Evolutionary conservation across 1,284 basidiomycete genomes (phyloP), one percentile per base, ranked within the genome.

Genomic region (Rhodotorula sp.): DNA sequence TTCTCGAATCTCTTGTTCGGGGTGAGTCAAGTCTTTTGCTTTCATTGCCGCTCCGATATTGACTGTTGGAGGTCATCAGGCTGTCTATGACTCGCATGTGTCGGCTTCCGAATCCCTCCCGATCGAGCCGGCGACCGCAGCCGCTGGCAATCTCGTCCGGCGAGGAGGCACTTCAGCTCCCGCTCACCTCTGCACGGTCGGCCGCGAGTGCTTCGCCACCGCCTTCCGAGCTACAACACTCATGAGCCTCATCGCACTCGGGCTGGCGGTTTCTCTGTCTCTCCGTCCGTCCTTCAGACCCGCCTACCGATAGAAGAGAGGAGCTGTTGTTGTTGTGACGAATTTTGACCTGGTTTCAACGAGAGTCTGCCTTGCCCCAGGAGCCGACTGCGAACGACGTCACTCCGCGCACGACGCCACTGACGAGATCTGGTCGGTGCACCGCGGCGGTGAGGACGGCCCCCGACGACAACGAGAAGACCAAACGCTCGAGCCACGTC

Each of bases 391-490:
- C 66, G 6, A 43, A 52, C 18, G 43, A 52, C 4, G 70, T 47
- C 7, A 76, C 69, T 16, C 75, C 75, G 23, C 72, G 49, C 21
- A 76, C 69, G 21, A 76, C 70, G 5, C 75, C 75, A 47, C 66
- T 62, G 50, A 76, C 74, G 45, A 71, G 54, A 12, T 66, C 75
- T 0, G 75, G 73, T 45, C 72, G 45, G 48, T 75, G 71, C 16
- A 76, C 75, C 14, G 70, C 60, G 58, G 73, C 63, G 7, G 54
- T n/a, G 48, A 68, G 28, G 55, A 60, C 69, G 45, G 69, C 70
- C 2, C 76, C 76, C 7, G 73, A 64, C 19, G 72, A 72, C 10
- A 71, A 23, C 1, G 75, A 66, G 23, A 77, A 77, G 18, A 76
- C 63, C n/a, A 60, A 6, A 23, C 76, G 43, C 56, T 77, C 77